phyloP scores from a whole-genome alignment of 1,284 basidiomycete genomes.

The Pseudozyma hubeiensis region DNA sequence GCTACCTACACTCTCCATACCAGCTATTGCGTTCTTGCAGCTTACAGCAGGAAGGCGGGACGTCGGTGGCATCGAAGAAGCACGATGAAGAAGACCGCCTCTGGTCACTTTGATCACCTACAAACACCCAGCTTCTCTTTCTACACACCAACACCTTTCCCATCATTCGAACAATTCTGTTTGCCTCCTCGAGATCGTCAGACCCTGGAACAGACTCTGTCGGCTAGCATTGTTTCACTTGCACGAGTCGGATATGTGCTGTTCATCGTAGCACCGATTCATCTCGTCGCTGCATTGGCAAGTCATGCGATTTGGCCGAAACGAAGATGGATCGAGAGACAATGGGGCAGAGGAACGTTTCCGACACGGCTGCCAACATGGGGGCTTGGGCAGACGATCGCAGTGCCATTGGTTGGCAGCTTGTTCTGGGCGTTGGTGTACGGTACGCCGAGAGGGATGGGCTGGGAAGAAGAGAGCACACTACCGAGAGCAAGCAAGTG shows the following conservation, averaged over 20 bases:
- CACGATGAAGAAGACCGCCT: constrained; percentile 33
- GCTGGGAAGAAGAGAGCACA: constrained; percentile 22
- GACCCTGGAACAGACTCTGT: constrained; percentile 13
- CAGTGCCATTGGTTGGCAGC: constrained; percentile 20
- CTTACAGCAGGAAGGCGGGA: not conserved
- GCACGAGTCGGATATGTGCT: constrained; percentile 15
- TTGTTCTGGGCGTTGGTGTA: constrained; percentile 41
- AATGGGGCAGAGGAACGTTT: constrained; percentile 5
- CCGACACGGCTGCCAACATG: constrained; percentile 21
- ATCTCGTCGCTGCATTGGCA: constrained; percentile 11
- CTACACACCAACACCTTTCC: constrained; percentile 24
- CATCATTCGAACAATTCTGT: constrained; percentile 9
- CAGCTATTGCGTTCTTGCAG: too few relatives aligned
- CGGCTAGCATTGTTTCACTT: not conserved
- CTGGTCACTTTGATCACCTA: constrained; percentile 24
- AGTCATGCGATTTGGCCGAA: constrained; percentile 17
- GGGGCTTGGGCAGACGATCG: constrained; percentile 19
- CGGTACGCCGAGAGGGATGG: constrained; percentile 21
- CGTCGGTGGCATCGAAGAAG: not conserved
- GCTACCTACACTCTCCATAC: not conserved
- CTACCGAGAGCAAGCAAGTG: constrained; percentile 22
- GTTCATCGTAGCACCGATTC: constrained; percentile 17
- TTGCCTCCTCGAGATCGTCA: constrained; percentile 25
- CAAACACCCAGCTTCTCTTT: constrained; percentile 3
- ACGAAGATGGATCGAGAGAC: constrained; percentile 1